Base-by-base conservation (phyloP, 139 green algal species). In the Axilococcus clingmanii region DNA sequence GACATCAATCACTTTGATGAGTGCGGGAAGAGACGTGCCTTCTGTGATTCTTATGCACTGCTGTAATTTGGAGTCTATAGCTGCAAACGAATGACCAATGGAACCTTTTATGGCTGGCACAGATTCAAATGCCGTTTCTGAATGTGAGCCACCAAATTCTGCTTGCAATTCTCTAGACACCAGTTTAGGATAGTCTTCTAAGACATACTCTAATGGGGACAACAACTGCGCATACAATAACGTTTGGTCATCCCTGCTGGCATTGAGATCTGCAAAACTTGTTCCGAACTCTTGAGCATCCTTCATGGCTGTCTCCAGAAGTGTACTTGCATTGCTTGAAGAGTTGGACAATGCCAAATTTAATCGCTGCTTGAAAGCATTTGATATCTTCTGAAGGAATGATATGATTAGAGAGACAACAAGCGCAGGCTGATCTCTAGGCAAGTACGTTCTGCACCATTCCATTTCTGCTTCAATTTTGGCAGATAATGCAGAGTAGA, bases 401-500 rank as follows among this genome's bases (percentile, higher is more conserved):
- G 40, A 43, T 4, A 38, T 14, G 20, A 76, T 43, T 30, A 89
- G 56, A 22, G 59, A 59, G 17, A 72, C 55, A 45, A 82, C 55
- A 49, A 91, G 59, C 28, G 27, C 19, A 7, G 61, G 59, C 46
- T 55, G 58, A 19, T 68, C 54, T 5, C 48, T 48, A 0, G 78
- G 78, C 50, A 92, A 58, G 27, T 69, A 67, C 0, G 31, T 22
- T 17, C 12, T 51, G 16, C 51, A 65, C 85, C 85, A 94, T 0
- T 33, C 52, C 7, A 64, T 53, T 59, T 94, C 85, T 14, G 51
- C 45, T 29, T 71, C 45, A 40, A 87, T 32, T 5, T 63, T 35
- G 1, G 49, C 31, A 43, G 78, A 45, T 19, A 88, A 49, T 41
- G 76, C 65, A 22, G 84, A 74, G 48, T 81, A 91, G 36, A 87